Conservation (phyloP, 306 rosid genomes). For the Ormosia emarginata region DNA sequence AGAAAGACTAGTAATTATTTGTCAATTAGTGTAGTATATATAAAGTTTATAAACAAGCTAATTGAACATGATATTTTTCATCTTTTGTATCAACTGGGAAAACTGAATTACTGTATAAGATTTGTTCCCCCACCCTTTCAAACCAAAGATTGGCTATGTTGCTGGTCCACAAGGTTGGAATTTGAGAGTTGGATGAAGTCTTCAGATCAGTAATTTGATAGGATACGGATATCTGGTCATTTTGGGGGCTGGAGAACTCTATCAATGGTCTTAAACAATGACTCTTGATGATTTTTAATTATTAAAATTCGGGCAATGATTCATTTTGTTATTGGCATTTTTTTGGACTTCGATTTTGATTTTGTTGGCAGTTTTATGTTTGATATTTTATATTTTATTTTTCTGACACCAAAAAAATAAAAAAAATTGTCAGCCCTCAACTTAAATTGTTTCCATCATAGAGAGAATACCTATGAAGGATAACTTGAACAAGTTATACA, state of each 20-base stretch:
- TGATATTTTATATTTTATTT: not conserved
- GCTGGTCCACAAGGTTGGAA: not conserved
- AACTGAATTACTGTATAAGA: not conserved
- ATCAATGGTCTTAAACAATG: not conserved
- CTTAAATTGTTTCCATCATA: not conserved
- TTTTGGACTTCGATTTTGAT: not conserved
- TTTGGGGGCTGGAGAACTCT: not conserved
- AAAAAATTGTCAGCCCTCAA: not conserved
- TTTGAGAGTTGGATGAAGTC: not conserved
- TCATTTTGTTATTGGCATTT: not conserved
- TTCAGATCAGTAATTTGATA: not conserved
- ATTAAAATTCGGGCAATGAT: not conserved
- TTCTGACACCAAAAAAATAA: not conserved
- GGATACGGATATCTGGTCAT: not conserved
- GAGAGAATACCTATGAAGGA: not conserved
- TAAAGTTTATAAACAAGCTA: not conserved
- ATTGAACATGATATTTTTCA: not conserved
- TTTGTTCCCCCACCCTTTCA: not conserved
- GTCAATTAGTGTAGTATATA: not conserved
- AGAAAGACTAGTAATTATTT: not conserved
- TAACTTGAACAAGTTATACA: not conserved
- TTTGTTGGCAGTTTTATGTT: not conserved
- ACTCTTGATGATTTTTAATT: not conserved
- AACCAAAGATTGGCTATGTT: not conserved
- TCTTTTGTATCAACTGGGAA: not conserved